phyloP scores from a whole-genome alignment of 495 filamentous ascomycete species.

The Penicillium verhagenii region DNA sequence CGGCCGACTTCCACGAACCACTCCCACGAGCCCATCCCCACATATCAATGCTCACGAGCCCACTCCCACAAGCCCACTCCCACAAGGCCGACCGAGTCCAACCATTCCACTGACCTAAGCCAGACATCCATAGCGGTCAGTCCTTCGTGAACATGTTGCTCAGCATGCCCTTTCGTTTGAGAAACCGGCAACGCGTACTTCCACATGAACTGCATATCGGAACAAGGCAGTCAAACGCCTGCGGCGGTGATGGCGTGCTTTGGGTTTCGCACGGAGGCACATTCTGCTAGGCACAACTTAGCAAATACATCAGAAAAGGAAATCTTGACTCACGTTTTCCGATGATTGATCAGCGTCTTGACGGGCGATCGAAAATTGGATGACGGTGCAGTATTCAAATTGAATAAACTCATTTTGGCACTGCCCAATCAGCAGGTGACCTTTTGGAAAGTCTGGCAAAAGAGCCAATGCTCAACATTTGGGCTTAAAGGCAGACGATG shows the following conservation, averaged over 20 bases:
- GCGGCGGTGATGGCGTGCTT: background rate
- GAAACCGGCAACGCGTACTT: background rate
- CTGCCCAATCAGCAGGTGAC: background rate
- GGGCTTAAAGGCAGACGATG: background rate
- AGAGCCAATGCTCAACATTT: background rate
- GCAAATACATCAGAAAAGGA: background rate
- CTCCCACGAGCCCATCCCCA: background rate
- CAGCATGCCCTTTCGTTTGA: background rate
- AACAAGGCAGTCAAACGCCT: background rate
- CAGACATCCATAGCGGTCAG: background rate
- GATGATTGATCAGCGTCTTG: background rate
- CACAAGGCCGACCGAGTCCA: background rate
- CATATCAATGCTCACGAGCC: background rate
- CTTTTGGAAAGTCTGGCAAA: constrained; percentile 1
- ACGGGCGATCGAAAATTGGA: background rate
- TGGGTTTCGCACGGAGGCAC: background rate
- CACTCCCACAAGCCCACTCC: too few relatives aligned
- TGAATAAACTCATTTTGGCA: background rate
- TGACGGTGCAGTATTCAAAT: background rate
- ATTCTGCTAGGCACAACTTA: background rate
- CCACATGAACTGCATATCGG: background rate
- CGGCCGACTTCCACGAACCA: background rate
- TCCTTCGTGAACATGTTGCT: background rate
- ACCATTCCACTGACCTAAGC: background rate
- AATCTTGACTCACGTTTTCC: background rate